These are phyloP conservation scores for Cordyceps fumosorosea DNA, from an alignment of 2,329 filamentous ascomycete genomes.

Conservation along the genomic window DNA sequence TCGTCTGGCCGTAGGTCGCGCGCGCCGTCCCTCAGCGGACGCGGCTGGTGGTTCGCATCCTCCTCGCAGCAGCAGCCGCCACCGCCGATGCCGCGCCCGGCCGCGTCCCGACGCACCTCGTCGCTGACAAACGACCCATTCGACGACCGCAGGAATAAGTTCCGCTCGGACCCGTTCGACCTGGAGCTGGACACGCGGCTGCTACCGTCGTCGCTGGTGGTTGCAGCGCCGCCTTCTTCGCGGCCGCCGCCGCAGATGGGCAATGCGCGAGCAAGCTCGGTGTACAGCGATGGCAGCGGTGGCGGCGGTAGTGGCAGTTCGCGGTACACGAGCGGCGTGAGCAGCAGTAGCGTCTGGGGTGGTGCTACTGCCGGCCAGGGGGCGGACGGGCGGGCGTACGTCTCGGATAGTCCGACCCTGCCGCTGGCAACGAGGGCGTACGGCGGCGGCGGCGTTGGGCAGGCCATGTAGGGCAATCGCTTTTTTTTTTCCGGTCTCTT, in stretches of 20 bases:
- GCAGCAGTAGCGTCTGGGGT: conserved; percentile 19
- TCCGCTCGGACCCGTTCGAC: conserved; percentile 59
- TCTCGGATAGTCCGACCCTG: conserved; percentile 9
- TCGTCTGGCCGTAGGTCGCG: conserved; percentile 40
- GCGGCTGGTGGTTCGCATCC: background rate
- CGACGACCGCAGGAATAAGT: conserved; percentile 44
- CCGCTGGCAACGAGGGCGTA: background rate
- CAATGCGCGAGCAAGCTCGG: conserved; percentile 24
- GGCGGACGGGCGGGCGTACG: background rate
- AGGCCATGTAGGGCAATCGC: background rate
- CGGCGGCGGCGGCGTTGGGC: background rate
- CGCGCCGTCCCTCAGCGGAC: conserved; percentile 35
- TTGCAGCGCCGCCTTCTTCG: background rate
- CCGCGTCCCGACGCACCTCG: conserved; percentile 16
- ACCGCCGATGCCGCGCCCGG: conserved; percentile 21
- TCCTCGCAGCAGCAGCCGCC: conserved; percentile 18
- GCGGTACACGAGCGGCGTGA: conserved; percentile 46
- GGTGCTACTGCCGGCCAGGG: background rate
- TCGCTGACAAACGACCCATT: conserved; percentile 35
- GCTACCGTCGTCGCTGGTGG: conserved; percentile 12
- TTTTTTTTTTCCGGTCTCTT: background rate
- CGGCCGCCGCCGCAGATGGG: conserved; percentile 14
- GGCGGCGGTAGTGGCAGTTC: conserved; percentile 20
- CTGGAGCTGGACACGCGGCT: conserved; percentile 38
- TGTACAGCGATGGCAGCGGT: conserved; percentile 30